Evolutionary conservation across 495 filamentous ascomycete genomes (phyloP).

Genomic region (Aspergillus olivimuriae): DNA sequence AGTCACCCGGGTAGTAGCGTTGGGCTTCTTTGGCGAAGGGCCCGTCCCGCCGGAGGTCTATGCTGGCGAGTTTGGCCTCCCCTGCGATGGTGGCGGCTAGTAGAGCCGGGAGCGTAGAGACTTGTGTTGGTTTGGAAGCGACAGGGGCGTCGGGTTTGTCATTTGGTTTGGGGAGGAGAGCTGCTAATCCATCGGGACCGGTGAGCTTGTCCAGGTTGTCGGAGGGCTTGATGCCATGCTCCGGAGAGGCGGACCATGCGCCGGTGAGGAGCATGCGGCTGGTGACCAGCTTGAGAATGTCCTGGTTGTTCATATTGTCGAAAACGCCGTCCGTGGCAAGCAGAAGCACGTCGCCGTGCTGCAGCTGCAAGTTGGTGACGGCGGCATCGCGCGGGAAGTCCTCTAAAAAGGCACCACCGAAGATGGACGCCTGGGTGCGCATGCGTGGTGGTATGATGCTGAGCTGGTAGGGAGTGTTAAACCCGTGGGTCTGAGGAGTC

Average conservation of each 20-base stretch:
- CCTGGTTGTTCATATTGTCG: constrained; percentile 90
- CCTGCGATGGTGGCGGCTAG: constrained; percentile 69
- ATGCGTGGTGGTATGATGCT: constrained; percentile 79
- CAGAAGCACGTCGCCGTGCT: constrained; percentile 85
- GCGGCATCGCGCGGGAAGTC: constrained; percentile 83
- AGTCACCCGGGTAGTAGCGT: constrained; percentile 73
- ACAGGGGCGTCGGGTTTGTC: too few relatives aligned
- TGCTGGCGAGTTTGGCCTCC: constrained; percentile 78
- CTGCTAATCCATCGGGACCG: constrained; percentile 30
- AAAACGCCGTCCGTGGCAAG: constrained; percentile 94
- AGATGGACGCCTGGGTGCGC: constrained; percentile 65
- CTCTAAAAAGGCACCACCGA: constrained; percentile 71
- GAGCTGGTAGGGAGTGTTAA: constrained; percentile 95
- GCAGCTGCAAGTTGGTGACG: constrained; percentile 64
- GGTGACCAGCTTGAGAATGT: constrained; percentile 74
- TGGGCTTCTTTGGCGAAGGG: constrained; percentile 94
- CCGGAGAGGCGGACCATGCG: constrained; percentile 60
- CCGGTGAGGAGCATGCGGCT: constrained; percentile 62
- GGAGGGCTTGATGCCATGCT: constrained; percentile 50
- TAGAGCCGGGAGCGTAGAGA: constrained; percentile 52
- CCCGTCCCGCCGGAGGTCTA: constrained; percentile 71
- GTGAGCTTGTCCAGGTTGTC: constrained; percentile 49
- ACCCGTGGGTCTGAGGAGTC: constrained; percentile 85
- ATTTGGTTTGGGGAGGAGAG: constrained; percentile 17
- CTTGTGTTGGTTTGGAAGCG: constrained; percentile 3